Percentiles rank a stretch among this genome's conserved stretches.
phyloP scores from a whole-genome alignment of 169 alveolate species.

The Plasmodium coatneyi region DNA sequence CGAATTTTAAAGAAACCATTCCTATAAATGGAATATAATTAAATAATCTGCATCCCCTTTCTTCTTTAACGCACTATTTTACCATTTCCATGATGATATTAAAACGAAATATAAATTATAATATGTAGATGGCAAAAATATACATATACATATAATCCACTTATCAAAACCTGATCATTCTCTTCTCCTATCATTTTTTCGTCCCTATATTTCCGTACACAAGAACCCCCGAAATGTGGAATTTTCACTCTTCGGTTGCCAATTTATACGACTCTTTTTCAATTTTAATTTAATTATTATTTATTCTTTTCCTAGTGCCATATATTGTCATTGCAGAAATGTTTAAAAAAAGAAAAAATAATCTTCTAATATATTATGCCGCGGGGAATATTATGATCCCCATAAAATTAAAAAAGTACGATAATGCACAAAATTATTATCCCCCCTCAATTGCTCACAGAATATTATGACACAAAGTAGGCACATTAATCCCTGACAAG shows the following conservation, averaged over 20 bases:
- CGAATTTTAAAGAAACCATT: neutral
- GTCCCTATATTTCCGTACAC: neutral
- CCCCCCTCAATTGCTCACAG: neutral
- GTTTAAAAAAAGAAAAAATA: neutral
- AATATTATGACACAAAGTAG: neutral
- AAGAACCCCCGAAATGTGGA: neutral
- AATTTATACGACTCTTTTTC: neutral
- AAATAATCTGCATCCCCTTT: neutral
- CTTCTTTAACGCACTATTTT: neutral
- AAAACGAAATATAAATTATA: neutral
- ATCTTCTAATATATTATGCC: neutral
- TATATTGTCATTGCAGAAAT: neutral
- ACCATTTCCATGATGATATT: neutral
- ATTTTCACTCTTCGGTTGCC: conserved; percentile 1
- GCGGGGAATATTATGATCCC: neutral
- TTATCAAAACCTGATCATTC: neutral
- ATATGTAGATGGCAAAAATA: neutral
- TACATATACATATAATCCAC: neutral
- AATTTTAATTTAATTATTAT: neutral
- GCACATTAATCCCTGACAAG: neutral
- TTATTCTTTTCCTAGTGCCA: neutral
- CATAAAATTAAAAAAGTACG: neutral
- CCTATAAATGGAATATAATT: neutral
- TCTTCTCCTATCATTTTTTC: neutral
- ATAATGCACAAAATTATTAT: neutral